Evolutionary conservation across 257 asterid species (phyloP), one percentile per base, ranked within the genome.

Genomic region (Nicotiana attenuata): DNA sequence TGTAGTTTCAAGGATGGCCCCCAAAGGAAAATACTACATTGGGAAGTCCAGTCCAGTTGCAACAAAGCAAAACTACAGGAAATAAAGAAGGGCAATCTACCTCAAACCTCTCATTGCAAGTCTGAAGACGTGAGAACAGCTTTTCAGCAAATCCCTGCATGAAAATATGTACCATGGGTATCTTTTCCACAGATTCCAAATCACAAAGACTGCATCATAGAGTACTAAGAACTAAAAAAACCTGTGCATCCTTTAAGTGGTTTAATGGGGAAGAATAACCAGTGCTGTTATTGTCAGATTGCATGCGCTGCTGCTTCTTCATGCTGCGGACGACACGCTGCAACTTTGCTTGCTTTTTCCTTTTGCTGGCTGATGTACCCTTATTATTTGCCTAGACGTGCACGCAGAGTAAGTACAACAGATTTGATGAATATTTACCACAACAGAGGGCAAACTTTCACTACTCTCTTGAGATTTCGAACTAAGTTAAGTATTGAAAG

Each of bases 161-260:
- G 81, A 87, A 83, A 85, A 80, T 50, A 84, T 64, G 56, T 69
- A 33, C 33, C 66, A 67, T 76, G 64, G 79, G 38, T 83, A 41
- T 59, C 55, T 61, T 55, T 19, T 56, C 16, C n/a, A 35, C 26
- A 64, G 80, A 76, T 77, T 82, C 5, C 60, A 68, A 80, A 65
- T 29, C 69, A 35, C 76, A 81, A 57, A 65, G 65, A 80, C 80
- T 29, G 81, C 55, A 85, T 76, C 77, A 47, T 33, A 38, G 55
- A 65, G 33, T 76, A 38, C 64, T 8, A 79, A 15, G 61, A 22
- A 65, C 65, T 78, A 76, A 38, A 50, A 52, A 80, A 85, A 94
- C 99, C 97, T 96, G 98, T 29, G 98, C 89, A 88, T 96, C 99
- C 85, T 92, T 94, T 91, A 96, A 89, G 88, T 96, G 94, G 89